Evolutionary conservation across 1,284 basidiomycete species (phyloP), one percentile per base, ranked within the genome.

Genomic region (Sanghuangporus sanghuang): DNA sequence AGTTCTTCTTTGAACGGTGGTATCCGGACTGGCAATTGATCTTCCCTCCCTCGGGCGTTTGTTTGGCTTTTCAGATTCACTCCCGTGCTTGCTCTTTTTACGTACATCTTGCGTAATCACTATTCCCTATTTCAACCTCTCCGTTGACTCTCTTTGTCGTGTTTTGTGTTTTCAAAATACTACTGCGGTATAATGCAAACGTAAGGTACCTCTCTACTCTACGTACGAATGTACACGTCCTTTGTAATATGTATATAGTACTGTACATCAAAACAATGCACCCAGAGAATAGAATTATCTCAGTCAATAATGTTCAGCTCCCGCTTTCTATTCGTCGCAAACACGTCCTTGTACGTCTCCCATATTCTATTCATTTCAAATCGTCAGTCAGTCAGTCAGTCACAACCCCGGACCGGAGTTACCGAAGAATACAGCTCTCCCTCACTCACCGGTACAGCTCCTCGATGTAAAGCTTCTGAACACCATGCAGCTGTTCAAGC

Each of bases 301-400:
- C 72, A 91, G 66, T 88, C 89, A 68, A 92, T 84, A 69, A 92
- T 90, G 69, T 77, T 89, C 66, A 92, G 77, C 71, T 92, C 89
- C 66, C 83, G 79, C 63, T 81, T 83, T 49, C 92, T 81, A 35
- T 87, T 80, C 71, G 89, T 86, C 35, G 93, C 92, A 70, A 93
- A 94, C 65, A 86, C 79, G 71, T 95, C 88, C 74, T 97, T 97
- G 80, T 98, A 95, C 23, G 89, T 87, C 72, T 98, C 84, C 95
- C 95, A 98, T 69, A 97, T 96, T 58, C 95, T 95, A 70, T n/a
- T 42, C 32, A 23, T 56, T 46, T 11, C 48, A 39, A 57, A 62
- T 21, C 53, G 63, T 49, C 53, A 56, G 49, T 57, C 40, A 55
- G n/a, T n/a, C n/a, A n/a, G n/a, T n/a, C n/a, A n/a, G n/a, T n/a